Percentiles rank a stretch among this genome's conserved stretches.
Evolutionary conservation across 2,329 filamentous ascomycete species (phyloP).

Genomic region (Colletotrichum liaoningense): DNA sequence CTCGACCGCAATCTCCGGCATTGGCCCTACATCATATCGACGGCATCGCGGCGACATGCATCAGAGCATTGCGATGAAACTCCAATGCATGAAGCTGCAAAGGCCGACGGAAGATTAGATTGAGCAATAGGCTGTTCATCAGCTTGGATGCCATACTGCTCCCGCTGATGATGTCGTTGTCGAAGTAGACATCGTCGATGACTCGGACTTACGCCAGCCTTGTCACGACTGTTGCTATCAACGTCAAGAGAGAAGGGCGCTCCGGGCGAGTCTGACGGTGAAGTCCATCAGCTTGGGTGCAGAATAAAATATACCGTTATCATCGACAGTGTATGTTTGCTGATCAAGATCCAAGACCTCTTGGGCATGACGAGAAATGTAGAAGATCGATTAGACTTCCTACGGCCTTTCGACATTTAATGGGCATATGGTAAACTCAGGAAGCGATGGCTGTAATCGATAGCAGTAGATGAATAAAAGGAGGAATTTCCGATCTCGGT

Average conservation of each 20-base stretch:
- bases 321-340: rapidly evolving
- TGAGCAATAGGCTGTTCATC: no score
- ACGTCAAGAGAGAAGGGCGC: not conserved
- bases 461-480: no score
- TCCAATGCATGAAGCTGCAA: no score
- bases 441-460: no score
- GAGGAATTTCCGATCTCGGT: no score
- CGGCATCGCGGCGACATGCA: not conserved
- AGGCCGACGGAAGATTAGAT: no score
- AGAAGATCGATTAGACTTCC: no score
- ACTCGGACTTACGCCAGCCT: not conserved
- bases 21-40: not conserved
- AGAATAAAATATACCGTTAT: not conserved
- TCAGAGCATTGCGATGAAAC: no score
- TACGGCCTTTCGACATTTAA: no score
- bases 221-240: not conserved
- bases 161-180: not conserved
- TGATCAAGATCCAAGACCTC: not conserved
- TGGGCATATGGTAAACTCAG: no score
- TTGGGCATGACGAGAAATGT: no score
- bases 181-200: not conserved
- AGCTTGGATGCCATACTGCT: not conserved
- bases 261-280: not conserved
- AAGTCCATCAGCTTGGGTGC: not conserved
- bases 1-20: not conserved